These are phyloP conservation scores for Rhizophora apiculata DNA, from an alignment of 345 rosid genomes.

Conservation along the genomic window DNA sequence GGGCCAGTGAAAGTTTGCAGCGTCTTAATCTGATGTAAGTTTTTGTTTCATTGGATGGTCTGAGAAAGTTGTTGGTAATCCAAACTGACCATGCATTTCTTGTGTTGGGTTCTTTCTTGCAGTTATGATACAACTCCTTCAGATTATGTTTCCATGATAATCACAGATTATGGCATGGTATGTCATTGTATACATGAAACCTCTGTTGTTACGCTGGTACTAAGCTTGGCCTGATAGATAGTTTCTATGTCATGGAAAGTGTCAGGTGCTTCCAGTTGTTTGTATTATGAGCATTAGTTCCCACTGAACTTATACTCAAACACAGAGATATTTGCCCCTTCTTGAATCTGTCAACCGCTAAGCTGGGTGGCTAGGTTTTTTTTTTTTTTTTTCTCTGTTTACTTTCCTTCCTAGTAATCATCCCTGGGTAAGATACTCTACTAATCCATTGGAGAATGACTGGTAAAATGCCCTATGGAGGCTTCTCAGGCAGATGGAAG, in stretches of 20 bases:
- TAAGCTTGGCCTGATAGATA: no score
- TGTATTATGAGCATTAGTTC: not conserved
- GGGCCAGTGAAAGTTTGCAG: constrained; percentile 63
- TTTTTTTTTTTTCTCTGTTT: no score
- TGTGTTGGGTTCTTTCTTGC: constrained; percentile 21
- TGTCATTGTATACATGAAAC: constrained; percentile 18
- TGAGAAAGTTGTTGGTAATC: constrained; percentile 11
- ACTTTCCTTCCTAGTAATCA: no score
- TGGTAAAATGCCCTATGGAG: no score
- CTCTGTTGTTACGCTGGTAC: not conserved
- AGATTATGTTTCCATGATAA: constrained; percentile 82
- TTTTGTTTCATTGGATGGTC: not conserved
- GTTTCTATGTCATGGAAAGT: no score
- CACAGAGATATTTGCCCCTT: not conserved
- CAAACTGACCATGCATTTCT: constrained; percentile 13
- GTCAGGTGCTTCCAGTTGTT: not conserved
- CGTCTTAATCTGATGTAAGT: constrained; percentile 74
- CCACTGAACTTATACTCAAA: not conserved
- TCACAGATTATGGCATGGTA: constrained; percentile 98
- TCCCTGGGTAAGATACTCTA: no score
- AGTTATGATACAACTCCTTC: constrained; percentile 95
- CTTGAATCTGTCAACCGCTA: not conserved
- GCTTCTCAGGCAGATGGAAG: no score
- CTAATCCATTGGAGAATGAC: no score
- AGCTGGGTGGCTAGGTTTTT: not conserved